Conservation (phyloP, 176 grass and related monocot species). For the Zea mays region DNA sequence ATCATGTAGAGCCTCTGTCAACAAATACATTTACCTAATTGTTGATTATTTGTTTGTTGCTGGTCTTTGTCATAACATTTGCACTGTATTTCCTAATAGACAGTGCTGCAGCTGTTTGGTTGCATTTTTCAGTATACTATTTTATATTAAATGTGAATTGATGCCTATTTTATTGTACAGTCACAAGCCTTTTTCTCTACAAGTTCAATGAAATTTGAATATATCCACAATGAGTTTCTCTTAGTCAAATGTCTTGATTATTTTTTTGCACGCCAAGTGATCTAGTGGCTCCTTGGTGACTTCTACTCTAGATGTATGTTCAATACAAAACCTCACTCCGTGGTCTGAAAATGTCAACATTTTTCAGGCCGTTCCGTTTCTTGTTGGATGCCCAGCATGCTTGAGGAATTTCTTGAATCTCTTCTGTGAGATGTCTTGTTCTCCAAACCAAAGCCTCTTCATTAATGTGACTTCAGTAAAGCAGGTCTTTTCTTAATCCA, state of each 20-base stretch:
- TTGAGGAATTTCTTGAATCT: conserved; percentile 97
- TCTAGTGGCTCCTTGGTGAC: conserved; percentile 27
- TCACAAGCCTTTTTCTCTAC: conserved; percentile 20
- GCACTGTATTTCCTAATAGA: not conserved
- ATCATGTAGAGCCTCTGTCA: conserved; percentile 24
- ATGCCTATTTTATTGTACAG: not conserved
- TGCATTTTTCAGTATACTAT: not conserved
- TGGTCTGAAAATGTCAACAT: conserved; percentile 21
- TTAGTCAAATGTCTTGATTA: conserved; percentile 24
- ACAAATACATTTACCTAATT: conserved; percentile 21
- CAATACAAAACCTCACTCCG: conserved; percentile 3
- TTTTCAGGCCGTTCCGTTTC: conserved; percentile 93
- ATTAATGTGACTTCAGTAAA: conserved; percentile 91
- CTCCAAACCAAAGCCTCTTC: conserved; percentile 95
- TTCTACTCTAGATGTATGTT: conserved; percentile 28
- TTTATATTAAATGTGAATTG: not conserved
- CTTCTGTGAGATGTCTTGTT: conserved; percentile 92
- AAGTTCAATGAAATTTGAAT: not conserved
- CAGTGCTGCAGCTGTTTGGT: not conserved
- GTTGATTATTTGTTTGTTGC: conserved; percentile 4
- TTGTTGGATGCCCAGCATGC: conserved; percentile 99
- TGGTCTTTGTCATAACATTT: conserved; percentile 26
- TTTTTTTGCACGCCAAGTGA: conserved; percentile 31
- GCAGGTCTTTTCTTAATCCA: conserved; percentile 54
- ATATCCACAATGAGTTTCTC: not conserved